Base-by-base conservation (phyloP, 306 rosid genomes). In the Medicago ruthenica region DNA sequence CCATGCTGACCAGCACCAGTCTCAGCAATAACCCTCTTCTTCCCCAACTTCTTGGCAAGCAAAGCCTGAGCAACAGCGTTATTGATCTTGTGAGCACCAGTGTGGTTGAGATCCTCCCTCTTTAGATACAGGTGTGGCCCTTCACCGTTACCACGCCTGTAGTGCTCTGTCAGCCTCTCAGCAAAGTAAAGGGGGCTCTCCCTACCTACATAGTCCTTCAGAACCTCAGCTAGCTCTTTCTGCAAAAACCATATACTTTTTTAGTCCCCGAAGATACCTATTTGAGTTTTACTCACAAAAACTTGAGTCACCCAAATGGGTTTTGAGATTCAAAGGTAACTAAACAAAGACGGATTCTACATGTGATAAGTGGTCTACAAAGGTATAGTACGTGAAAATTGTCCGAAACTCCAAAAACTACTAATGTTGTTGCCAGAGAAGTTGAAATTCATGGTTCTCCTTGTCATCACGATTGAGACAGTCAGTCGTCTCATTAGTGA, bases 1-100 rank as follows among this genome's bases (percentile, higher is more conserved):
- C 98, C 98, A 66, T 93, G 98, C 77, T 93, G 98, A 34, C 98
- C 98, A 0, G 97, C 97, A 41, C 98, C 98, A 45, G 98, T 93
- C 71, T 93, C 98, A 54, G 98, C 97, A 75, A 93, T 88, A 50
- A 93, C 89, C 20, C 97, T 89, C 17, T 83, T 83, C 80, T 93
- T 93, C 47, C 97, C 93, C 87, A 91, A 78, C 24, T 83, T 82
- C 86, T 88, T 91, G 7, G 98, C 97, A 73, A 93, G 93, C 81
- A 93, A 67, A 50, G 98, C 98, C 69, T 93, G 98, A 21, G 91
- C 97, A 74, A 93, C 85, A 0, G 98, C 98, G 55, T 93, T 93
- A 75, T 93, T 93, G 82, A 93, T 93, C 76, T 91, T 93, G 81
- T 93, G 98, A 71, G 98, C 97, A 18, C 98, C 98, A 0, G 98